Base-by-base conservation (phyloP, 345 rosid genomes). In the Crucihimalaya himalaica region DNA sequence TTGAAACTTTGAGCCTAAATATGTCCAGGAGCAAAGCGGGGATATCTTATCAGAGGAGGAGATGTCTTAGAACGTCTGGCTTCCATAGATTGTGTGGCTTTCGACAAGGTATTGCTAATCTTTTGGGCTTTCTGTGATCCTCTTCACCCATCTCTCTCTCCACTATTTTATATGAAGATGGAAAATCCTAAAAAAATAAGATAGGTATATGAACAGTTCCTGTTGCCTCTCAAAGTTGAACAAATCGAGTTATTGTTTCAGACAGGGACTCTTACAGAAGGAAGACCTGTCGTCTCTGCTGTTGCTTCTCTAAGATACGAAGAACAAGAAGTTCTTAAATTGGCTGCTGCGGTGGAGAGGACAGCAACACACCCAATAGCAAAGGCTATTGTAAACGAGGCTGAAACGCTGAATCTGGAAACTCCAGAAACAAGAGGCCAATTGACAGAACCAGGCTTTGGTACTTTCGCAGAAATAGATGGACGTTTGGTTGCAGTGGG, bases 251-350 rank as follows among this genome's bases (percentile, higher is more conserved):
- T 42, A 32, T 52, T 23, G 39, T 57, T 63, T 64, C 47, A 91
- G 98, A 94, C 98, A 34, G 97, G 98, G 35, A 94, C 98, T 58
- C 95, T 94, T 48, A 91, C 96, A 14, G 95, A 88, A 86, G 98
- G 98, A 81, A 88, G 82, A 83, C 97, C 97, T 50, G 55, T 86
- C 2, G 93, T 94, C 70, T 83, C 87, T 71, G 87, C 83, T 13
- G 86, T 94, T 72, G 88, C 87, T 70, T 89, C 97, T 58, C 43
- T 78, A 51, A 66, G 60, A 39, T 84, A 87, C 56, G 68, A 83
- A 68, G 92, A 91, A 75, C 70, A 85, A 39, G 96, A 88, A 76
- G 84, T 94, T 81, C 92, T 91, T 70, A 81, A 79, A 81, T 71
- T 91, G 76, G 93, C 98, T 73, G 92, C 94, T 43, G 98, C 98